These are phyloP conservation scores for Nigrospora osmanthi DNA, from an alignment of 2,329 filamentous ascomycete species.

Conservation along the genomic window DNA sequence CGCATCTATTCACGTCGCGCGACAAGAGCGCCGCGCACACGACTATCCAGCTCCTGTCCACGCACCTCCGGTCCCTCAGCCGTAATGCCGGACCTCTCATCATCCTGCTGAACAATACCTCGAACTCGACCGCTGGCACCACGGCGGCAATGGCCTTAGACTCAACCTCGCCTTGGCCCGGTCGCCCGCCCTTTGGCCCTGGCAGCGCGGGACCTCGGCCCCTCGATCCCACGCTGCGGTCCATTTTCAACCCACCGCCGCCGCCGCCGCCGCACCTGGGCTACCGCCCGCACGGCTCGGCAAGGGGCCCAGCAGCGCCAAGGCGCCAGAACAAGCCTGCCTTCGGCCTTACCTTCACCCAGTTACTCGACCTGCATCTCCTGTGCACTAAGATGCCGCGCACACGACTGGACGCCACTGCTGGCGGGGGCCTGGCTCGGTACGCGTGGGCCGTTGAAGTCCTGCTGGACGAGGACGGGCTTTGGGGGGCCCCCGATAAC, in stretches of 20 bases:
- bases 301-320: conserved; percentile 8
- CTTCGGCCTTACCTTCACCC: conserved; percentile 46
- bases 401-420: conserved; percentile 24
- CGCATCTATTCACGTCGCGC: conserved; percentile 41
- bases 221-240: conserved; percentile 38
- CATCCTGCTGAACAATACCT: conserved; percentile 40
- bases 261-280: conserved; percentile 4
- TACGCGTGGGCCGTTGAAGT: conserved; percentile 41
- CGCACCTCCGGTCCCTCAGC: conserved; percentile 36
- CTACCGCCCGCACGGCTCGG: conserved; percentile 5
- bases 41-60: conserved; percentile 37
- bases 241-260: conserved; percentile 35
- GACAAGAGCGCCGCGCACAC: conserved; percentile 39
- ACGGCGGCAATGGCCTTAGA: neutral
- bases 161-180: no score
- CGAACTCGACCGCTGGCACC: neutral
- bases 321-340: conserved; percentile 34
- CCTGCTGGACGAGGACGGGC: conserved; percentile 40
- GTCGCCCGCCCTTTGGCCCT: no score
- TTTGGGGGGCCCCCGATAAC: conserved; percentile 26
- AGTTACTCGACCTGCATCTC: conserved; percentile 47
- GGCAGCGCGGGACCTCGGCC: conserved; percentile 3
- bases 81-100: conserved; percentile 37
- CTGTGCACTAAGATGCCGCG: conserved; percentile 38
- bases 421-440: conserved; percentile 3